These are phyloP conservation scores for Lipomyces mesembrius DNA, from an alignment of 805 yeast genomes.

Conservation along the genomic window DNA sequence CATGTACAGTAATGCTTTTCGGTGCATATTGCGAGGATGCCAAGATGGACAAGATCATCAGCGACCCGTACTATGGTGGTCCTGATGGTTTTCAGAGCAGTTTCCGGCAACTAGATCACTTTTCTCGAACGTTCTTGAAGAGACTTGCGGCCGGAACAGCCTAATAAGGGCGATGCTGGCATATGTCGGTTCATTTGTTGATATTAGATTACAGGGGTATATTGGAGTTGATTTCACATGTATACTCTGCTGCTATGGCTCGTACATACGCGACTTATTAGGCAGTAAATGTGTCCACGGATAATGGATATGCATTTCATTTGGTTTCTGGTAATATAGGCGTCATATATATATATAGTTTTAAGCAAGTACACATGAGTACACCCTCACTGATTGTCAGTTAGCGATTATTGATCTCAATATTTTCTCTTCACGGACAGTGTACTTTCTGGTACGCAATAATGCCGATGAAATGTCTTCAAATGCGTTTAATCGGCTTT, in stretches of 20 bases:
- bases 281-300: not conserved
- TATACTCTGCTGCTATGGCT: not conserved
- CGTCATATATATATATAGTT: not conserved
- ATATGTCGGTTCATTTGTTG: not conserved
- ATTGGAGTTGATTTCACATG: not conserved
- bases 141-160: slow-evolving; percentile 16
- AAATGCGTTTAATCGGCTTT: too few relatives aligned
- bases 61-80: slow-evolving; percentile 95
- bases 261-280: not conserved
- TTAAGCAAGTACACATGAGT: not conserved
- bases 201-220: not conserved
- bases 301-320: not conserved
- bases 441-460: not conserved
- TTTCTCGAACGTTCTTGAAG: slow-evolving; percentile 70
- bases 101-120: slow-evolving; percentile 74
- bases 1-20: slow-evolving; percentile 63
- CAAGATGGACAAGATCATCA: slow-evolving; percentile 61
- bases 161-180: not conserved
- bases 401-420: not conserved
- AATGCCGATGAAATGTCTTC: not conserved
- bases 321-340: not conserved
- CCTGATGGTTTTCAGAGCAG: slow-evolving; percentile 78
- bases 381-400: not conserved
- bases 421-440: not conserved
- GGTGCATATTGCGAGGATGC: slow-evolving; percentile 76